Evolutionary conservation across 371 early-diverging fungal genomes (phyloP).

Genomic region (Dinochytrium kinnereticum): DNA sequence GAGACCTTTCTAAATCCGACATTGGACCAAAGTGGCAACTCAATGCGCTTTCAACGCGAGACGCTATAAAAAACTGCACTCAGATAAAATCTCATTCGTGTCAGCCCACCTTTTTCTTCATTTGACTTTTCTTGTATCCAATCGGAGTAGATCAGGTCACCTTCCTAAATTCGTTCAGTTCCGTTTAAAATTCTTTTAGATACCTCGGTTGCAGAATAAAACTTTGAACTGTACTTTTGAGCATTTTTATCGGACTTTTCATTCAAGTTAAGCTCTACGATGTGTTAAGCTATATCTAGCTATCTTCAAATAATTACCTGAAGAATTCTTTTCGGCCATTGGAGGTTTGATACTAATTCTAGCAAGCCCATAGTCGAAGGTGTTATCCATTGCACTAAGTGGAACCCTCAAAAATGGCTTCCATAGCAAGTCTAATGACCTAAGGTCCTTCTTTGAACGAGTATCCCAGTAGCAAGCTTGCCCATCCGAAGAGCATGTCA

Average conservation of each 20-base stretch:
- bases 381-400: slow-evolving; percentile 58
- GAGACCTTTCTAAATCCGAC: slow-evolving; percentile 59
- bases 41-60: slow-evolving; percentile 53
- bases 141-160: slow-evolving; percentile 60
- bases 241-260: slow-evolving; percentile 24
- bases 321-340: background rate
- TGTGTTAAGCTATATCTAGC: background rate
- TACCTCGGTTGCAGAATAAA: slow-evolving; percentile 59
- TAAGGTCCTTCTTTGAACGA: slow-evolving; percentile 55
- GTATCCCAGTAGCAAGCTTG: slow-evolving; percentile 62
- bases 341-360: slow-evolving; percentile 42
- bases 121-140: slow-evolving; percentile 58
- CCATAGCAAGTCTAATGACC: slow-evolving; percentile 58
- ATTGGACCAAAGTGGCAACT: slow-evolving; percentile 58
- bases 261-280: slow-evolving; percentile 20
- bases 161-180: slow-evolving; percentile 44
- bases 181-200: background rate
- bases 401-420: slow-evolving; percentile 59
- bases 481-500: slow-evolving; percentile 59
- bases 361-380: slow-evolving; percentile 61
- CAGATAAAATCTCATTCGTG: background rate
- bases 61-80: slow-evolving; percentile 31
- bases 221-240: slow-evolving; percentile 45
- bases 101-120: slow-evolving; percentile 53
- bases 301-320: background rate